Conservation (phyloP, 768 basidiomycete species). For the Roridomyces roridus region DNA sequence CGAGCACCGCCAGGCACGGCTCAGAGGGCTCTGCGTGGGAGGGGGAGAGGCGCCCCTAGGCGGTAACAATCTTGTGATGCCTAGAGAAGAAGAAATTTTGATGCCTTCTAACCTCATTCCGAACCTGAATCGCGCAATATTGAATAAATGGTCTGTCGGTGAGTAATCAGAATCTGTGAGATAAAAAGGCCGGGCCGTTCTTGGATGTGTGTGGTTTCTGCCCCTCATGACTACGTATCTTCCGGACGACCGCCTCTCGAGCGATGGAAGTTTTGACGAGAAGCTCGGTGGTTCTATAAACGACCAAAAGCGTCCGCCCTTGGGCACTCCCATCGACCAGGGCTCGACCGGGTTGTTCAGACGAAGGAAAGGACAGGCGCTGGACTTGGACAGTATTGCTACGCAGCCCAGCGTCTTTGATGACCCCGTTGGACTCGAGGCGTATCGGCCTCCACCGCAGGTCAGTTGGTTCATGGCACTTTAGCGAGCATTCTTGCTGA, state of each 20-base stretch:
- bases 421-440: slow-evolving; percentile 54
- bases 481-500: too few species aligned
- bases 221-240: slow-evolving; percentile 12
- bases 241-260: not conserved
- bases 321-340: slow-evolving; percentile 38
- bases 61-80: slow-evolving; percentile 48
- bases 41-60: slow-evolving; percentile 83
- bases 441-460: slow-evolving; percentile 54
- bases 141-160: too few species aligned
- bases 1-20: slow-evolving; percentile 92
- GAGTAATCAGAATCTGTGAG: not conserved
- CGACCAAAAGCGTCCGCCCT: slow-evolving; percentile 30
- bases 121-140: slow-evolving; percentile 6
- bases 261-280: not conserved
- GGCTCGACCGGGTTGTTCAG: slow-evolving; percentile 35
- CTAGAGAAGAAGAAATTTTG: slow-evolving; percentile 21
- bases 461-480: slow-evolving; percentile 11
- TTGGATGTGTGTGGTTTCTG: too few species aligned
- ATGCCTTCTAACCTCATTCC: slow-evolving; percentile 2
- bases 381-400: slow-evolving; percentile 57
- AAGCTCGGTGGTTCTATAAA: slow-evolving; percentile 6
- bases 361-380: slow-evolving; percentile 31
- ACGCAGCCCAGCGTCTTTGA: slow-evolving; percentile 71
- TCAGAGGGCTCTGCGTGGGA: slow-evolving; percentile 82
- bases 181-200: too few species aligned